phyloP scores from a whole-genome alignment of 106 monocot genomes.

The Xerophyta viscosa region DNA sequence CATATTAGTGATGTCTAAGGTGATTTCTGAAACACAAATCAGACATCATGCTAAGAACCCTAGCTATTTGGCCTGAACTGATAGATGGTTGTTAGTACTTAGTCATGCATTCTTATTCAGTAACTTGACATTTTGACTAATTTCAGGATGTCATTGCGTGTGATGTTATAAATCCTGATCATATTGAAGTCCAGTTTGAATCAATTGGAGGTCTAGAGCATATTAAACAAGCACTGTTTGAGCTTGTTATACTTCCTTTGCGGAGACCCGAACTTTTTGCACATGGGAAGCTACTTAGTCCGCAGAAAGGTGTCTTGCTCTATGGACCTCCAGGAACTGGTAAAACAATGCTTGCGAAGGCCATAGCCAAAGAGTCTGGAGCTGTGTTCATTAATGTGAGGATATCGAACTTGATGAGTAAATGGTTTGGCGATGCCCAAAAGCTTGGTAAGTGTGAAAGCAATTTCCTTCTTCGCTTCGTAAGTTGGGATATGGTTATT shows the following conservation, averaged over 20 bases:
- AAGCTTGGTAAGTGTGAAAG: slow-evolving; percentile 65
- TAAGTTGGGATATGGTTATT: too few species aligned
- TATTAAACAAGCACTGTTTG: slow-evolving; percentile 70
- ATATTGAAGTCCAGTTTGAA: slow-evolving; percentile 87
- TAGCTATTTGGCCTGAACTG: too few species aligned
- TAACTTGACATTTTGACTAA: slow-evolving; percentile 1
- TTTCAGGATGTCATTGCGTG: slow-evolving; percentile 92
- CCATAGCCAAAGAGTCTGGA: slow-evolving; percentile 88
- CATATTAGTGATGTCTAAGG: too few species aligned
- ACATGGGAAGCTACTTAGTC: slow-evolving; percentile 86
- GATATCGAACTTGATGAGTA: slow-evolving; percentile 95
- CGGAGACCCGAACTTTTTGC: slow-evolving; percentile 81
- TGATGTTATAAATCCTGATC: slow-evolving; percentile 94
- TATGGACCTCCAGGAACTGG: slow-evolving; percentile 97
- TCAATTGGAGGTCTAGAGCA: slow-evolving; percentile 84
- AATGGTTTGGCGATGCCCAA: slow-evolving; percentile 99
- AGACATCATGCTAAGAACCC: too few species aligned
- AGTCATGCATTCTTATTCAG: too few species aligned
- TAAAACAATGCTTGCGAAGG: slow-evolving; percentile 98
- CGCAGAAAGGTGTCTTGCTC: slow-evolving; percentile 88
- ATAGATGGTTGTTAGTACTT: too few species aligned
- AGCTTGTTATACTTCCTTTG: slow-evolving; percentile 89
- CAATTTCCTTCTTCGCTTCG: background rate
- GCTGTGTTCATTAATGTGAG: slow-evolving; percentile 97
- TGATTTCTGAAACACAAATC: too few species aligned